Conservation (phyloP, 805 yeast genomes). For the Hanseniaspora clermontiae region DNA sequence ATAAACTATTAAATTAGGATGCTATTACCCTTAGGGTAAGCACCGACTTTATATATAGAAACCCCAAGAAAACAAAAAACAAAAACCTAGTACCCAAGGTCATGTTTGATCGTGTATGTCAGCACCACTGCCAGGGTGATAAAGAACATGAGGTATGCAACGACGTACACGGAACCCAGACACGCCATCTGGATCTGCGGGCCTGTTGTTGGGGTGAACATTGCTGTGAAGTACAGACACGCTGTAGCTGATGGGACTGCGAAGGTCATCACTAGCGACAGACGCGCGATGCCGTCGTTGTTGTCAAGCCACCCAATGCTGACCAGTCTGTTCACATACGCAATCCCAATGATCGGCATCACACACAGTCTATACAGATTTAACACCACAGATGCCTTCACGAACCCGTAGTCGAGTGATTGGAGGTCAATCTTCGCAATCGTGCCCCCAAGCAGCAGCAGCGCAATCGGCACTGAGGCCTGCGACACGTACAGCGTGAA, state of each 20-base stretch:
- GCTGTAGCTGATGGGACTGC: slow-evolving; percentile 84
- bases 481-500: slow-evolving; percentile 65
- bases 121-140: slow-evolving; percentile 61
- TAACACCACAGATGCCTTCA: slow-evolving; percentile 47
- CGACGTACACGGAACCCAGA: slow-evolving; percentile 55
- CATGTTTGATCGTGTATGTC: slow-evolving; percentile 37
- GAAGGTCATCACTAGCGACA: slow-evolving; percentile 61
- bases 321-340: slow-evolving; percentile 49
- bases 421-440: slow-evolving; percentile 58
- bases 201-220: slow-evolving; percentile 58
- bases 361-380: slow-evolving; percentile 48
- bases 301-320: slow-evolving; percentile 51
- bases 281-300: slow-evolving; percentile 39
- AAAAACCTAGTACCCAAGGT: slow-evolving; percentile 22
- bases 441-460: slow-evolving; percentile 74
- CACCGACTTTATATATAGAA: neutral
- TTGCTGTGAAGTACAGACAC: slow-evolving; percentile 76
- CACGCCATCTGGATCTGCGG: slow-evolving; percentile 59
- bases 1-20: no score
- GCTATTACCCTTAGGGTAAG: no score
- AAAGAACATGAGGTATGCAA: slow-evolving; percentile 51
- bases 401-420: slow-evolving; percentile 48
- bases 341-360: slow-evolving; percentile 68
- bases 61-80: no score
- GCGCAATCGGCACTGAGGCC: slow-evolving; percentile 81